These are phyloP conservation scores for Bipolaris sorokiniana DNA, from an alignment of 2,329 filamentous ascomycete species.

Conservation along the genomic window DNA sequence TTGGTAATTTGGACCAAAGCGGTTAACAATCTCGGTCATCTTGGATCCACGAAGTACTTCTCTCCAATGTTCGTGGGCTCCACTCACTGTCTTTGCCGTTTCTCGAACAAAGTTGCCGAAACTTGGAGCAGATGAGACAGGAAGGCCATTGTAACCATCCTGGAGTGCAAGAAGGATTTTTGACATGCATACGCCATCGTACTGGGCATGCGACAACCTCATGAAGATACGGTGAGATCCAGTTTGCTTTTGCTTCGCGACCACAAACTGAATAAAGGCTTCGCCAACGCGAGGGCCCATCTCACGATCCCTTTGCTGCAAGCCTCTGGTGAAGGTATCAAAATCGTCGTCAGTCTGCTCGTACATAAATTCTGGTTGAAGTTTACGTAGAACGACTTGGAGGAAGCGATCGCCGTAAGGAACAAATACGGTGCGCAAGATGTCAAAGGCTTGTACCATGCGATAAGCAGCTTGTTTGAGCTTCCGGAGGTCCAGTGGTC, in stretches of 20 bases:
- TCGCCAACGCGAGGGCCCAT: conserved; percentile 39
- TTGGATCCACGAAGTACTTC: conserved; percentile 40
- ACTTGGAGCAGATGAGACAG: conserved; percentile 39
- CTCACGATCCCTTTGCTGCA: conserved; percentile 39
- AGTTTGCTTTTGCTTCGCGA: conserved; percentile 40
- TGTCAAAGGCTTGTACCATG: conserved; percentile 43
- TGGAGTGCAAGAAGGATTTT: conserved; percentile 39
- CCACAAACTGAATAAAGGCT: conserved; percentile 41
- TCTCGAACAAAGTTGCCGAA: conserved; percentile 42
- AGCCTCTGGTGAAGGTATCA: conserved; percentile 36
- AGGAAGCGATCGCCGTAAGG: conserved; percentile 43
- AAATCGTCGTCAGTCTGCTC: conserved; percentile 40
- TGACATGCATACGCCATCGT: conserved; percentile 43
- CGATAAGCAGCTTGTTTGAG: conserved; percentile 41
- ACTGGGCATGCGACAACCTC: conserved; percentile 45
- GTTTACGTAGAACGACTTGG: conserved; percentile 41
- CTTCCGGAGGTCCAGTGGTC: conserved; percentile 40
- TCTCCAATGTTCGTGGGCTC: conserved; percentile 42
- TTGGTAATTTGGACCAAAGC: conserved; percentile 43
- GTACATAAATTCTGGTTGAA: conserved; percentile 41
- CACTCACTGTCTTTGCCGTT: conserved; percentile 35
- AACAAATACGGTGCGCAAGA: conserved; percentile 46
- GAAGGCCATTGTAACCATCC: conserved; percentile 42
- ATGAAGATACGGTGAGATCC: conserved; percentile 42
- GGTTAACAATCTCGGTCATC: conserved; percentile 45